Evolutionary conservation across 352 stramenopile species (phyloP).

Genomic region (Thalassiosira exigua): DNA sequence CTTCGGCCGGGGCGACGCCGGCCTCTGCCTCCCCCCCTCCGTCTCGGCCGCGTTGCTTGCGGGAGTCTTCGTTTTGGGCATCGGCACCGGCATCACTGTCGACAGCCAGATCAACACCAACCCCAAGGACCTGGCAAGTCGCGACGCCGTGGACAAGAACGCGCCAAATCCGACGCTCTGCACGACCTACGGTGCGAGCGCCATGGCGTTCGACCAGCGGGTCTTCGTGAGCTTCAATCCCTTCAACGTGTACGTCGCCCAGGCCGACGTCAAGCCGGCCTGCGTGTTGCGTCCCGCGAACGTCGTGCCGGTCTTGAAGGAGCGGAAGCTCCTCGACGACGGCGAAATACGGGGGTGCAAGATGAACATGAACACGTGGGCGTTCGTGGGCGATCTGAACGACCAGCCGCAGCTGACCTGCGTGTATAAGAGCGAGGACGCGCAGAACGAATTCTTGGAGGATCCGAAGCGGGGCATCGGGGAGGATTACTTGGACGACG

Average conservation of each 20-base stretch:
- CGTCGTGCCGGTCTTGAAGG: slow-evolving; percentile 82
- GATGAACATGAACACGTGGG: slow-evolving; percentile 89
- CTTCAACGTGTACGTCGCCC: slow-evolving; percentile 87
- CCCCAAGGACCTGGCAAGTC: slow-evolving; percentile 85
- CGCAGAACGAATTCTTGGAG: slow-evolving; percentile 89
- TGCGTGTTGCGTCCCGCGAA: slow-evolving; percentile 86
- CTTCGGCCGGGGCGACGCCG: slow-evolving; percentile 64
- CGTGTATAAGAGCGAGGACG: slow-evolving; percentile 88
- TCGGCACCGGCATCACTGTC: slow-evolving; percentile 87
- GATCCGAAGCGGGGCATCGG: slow-evolving; percentile 88
- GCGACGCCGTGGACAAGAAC: slow-evolving; percentile 88
- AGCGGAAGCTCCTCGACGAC: slow-evolving; percentile 84
- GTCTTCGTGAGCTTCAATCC: slow-evolving; percentile 90
- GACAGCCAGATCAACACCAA: slow-evolving; percentile 89
- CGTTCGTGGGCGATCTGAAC: slow-evolving; percentile 87
- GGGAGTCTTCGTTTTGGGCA: slow-evolving; percentile 86
- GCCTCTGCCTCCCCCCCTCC: slow-evolving; percentile 69
- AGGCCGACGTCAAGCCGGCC: slow-evolving; percentile 88
- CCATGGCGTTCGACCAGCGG: slow-evolving; percentile 88
- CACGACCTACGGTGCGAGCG: slow-evolving; percentile 82
- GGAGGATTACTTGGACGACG: slow-evolving; percentile 86
- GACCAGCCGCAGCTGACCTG: slow-evolving; percentile 87
- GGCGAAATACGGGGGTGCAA: slow-evolving; percentile 86
- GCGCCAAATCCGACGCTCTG: slow-evolving; percentile 88
- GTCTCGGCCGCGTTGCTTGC: slow-evolving; percentile 83